Evolutionary conservation across 2,329 filamentous ascomycete species (phyloP).

Genomic region (Aureobasidium sp.): DNA sequence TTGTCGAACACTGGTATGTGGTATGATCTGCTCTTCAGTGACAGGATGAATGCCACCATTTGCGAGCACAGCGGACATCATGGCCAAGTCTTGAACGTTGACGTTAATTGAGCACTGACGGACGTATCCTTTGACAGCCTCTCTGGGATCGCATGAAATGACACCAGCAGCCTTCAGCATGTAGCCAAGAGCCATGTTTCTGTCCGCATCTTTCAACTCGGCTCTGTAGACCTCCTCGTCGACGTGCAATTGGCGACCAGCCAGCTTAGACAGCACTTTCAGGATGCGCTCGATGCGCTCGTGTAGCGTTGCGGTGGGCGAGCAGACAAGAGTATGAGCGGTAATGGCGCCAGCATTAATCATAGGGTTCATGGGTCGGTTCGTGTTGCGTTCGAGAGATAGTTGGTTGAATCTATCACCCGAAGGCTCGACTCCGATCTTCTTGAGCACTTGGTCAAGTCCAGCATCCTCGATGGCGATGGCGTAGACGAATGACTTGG

Average conservation of each 20-base stretch:
- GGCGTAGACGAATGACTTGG: conserved; percentile 37
- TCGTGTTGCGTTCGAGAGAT: conserved; percentile 20
- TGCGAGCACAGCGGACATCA: conserved; percentile 35
- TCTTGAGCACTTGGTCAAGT: conserved; percentile 30
- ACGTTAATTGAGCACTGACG: conserved; percentile 37
- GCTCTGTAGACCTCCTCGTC: conserved; percentile 36
- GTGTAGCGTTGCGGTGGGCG: conserved; percentile 27
- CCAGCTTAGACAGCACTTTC: conserved; percentile 29
- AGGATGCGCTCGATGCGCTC: conserved; percentile 33
- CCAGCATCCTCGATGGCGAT: conserved; percentile 35
- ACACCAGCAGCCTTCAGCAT: conserved; percentile 38
- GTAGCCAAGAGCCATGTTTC: conserved; percentile 29
- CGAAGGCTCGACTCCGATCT: conserved; percentile 36
- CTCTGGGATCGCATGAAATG: conserved; percentile 30
- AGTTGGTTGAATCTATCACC: conserved; percentile 34
- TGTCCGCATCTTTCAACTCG: conserved; percentile 29
- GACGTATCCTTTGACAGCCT: conserved; percentile 35
- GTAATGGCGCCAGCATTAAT: conserved; percentile 24
- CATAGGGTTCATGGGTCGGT: conserved; percentile 22
- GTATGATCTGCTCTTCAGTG: conserved; percentile 30
- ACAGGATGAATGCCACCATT: conserved; percentile 33
- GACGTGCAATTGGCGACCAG: conserved; percentile 31
- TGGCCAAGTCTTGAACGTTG: conserved; percentile 35
- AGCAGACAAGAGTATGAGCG: conserved; percentile 20
- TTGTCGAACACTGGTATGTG: conserved; percentile 32